Evolutionary conservation across 257 asterid genomes (phyloP), one percentile per base, ranked within the genome.

Genomic region (Lantana camara): DNA sequence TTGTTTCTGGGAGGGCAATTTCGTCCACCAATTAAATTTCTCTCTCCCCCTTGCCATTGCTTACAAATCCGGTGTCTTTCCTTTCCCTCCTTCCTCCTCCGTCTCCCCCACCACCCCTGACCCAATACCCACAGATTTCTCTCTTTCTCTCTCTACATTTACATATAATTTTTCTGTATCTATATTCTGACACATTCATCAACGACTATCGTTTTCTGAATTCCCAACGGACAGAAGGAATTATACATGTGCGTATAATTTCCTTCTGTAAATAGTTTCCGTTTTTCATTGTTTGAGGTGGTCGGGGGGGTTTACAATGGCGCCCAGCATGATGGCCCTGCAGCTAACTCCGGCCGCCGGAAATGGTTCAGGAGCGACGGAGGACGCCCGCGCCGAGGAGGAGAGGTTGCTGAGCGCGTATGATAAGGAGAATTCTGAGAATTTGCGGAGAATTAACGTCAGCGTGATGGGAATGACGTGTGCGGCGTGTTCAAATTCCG

Each of bases 381-480:
- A 48, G 66, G 82, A 47, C 47, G 70, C 62, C 7, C 67, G 37
- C 51, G 92, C 68, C 44, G 99, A 94, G 79, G 93, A 68, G 68
- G 91, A 75, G 69, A 61, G 96, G 68, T 62, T 94, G 52, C 77
- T 94, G 48, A 80, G 88, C 54, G 75, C 79, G 5, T 75, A 81
- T 19, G 93, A 90, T 23, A 87, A 73, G 15, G 87, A 67, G 48
- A 75, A 68, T 45, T 64, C 70, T 0, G 79, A 46, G 24, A 73
- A 74, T 81, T 74, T 86, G 72, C 81, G 77, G 69, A 81, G 85
- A 67, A 82, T 94, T 73, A 89, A 88, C 78, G 96, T 86, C 60
- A 72, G 84, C 68, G 96, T 94, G 8, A 82, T 80, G 44, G 99
- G 99, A 78, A 94, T 94, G 99, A 94, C 97, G 4, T 94, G 99